Conservation (phyloP, 768 basidiomycete species). For the Pleurotus pulmonarius region DNA sequence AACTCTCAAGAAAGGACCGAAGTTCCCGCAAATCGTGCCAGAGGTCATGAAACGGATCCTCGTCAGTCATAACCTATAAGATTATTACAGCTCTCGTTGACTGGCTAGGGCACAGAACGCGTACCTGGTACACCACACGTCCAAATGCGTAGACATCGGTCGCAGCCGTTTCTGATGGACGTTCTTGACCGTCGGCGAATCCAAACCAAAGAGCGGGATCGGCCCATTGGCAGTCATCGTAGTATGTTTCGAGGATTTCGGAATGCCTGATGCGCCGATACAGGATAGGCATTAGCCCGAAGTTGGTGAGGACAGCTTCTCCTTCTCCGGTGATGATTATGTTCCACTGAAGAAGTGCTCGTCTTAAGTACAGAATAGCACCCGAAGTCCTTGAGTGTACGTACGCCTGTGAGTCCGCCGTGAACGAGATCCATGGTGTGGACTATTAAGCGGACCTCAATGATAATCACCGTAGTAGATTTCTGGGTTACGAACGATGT, state of each 20-base stretch:
- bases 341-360: background rate
- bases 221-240: conserved; percentile 3
- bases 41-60: background rate
- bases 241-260: background rate
- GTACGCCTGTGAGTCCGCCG: conserved; percentile 8
- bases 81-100: background rate
- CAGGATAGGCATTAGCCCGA: conserved; percentile 1
- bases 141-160: conserved; percentile 8
- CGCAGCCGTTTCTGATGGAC: background rate
- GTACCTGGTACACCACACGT: conserved; percentile 5
- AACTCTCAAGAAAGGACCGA: background rate
- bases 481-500: background rate
- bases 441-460: background rate
- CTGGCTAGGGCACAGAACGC: background rate
- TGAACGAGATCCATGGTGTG: conserved; percentile 6
- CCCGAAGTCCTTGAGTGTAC: background rate
- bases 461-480: background rate
- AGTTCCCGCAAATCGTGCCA: background rate
- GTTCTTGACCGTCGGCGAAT: background rate
- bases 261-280: background rate
- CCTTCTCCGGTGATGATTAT: conserved; percentile 1
- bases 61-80: background rate
- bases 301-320: conserved; percentile 1
- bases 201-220: conserved; percentile 1
- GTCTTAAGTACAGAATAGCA: background rate